These are phyloP conservation scores for Neurospora sp. DNA, from an alignment of 495 filamentous ascomycete genomes.

Conservation along the genomic window DNA sequence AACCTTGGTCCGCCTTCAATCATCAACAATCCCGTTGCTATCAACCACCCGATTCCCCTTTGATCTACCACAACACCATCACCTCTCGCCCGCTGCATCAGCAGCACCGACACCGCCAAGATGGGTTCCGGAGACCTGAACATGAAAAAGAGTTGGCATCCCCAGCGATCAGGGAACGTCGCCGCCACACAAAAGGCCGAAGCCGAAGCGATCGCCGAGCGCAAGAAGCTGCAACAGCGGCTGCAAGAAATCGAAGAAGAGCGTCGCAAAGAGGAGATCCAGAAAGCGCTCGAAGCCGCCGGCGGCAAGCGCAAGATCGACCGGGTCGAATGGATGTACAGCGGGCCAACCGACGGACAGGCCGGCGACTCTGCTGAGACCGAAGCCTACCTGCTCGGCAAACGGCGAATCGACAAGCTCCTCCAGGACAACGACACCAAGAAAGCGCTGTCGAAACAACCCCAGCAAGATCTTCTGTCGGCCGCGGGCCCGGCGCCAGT, in stretches of 20 bases:
- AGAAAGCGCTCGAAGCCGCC: constrained; percentile 78
- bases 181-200: constrained; percentile 42
- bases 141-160: constrained; percentile 96
- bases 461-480: constrained; percentile 55
- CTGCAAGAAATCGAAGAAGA: constrained; percentile 90
- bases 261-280: constrained; percentile 81
- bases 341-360: constrained; percentile 70
- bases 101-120: constrained; percentile 31
- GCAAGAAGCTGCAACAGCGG: constrained; percentile 78
- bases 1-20: background rate
- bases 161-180: constrained; percentile 26
- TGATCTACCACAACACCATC: background rate
- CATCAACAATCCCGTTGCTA: background rate
- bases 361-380: constrained; percentile 81
- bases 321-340: constrained; percentile 97
- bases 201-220: constrained; percentile 87
- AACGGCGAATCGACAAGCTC: constrained; percentile 81
- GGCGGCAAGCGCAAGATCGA: constrained; percentile 66
- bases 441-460: constrained; percentile 64
- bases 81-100: constrained; percentile 1
- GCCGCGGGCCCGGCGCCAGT: constrained; percentile 30
- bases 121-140: constrained; percentile 83
- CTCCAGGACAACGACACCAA: constrained; percentile 74
- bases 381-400: constrained; percentile 88
- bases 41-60: background rate